Base-by-base conservation (phyloP, 2,329 filamentous ascomycete species). In the Echinosphaeria canescens region DNA sequence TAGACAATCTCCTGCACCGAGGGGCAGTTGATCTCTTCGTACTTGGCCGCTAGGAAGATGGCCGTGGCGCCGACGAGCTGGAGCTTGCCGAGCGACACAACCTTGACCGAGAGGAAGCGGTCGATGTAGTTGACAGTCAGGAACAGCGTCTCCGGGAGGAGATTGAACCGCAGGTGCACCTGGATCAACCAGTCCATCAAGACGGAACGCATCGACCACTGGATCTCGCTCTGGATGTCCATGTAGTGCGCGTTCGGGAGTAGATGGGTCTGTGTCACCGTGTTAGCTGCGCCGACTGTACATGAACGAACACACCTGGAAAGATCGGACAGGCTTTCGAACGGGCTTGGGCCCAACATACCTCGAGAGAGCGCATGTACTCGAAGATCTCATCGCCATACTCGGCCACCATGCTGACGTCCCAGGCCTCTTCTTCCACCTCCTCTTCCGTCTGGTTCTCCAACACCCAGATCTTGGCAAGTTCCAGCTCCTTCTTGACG, bases 101-200 rank as follows among this genome's bases (percentile, higher is more conserved):
- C 72, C 57, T 98, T 98, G 56, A 68, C 69, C 2, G 84, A 88
- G 13, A 98, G 66, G 49, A 98, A 98, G 15, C 88, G 80, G 48
- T 98, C 88, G 34, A 98, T 84, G 50, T 88, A 93, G 56, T 98
- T 98, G 52, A 91, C 79, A 15, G 75, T 78, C 30, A 95, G 66
- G 53, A 92, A 98, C 5, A 98, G 58, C 0, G 88, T 98, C 56
- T 98, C 88, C 0, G 85, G 85, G 7, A 95, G 66, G 15, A 98
- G 64, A 19, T 65, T 69, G 53, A 98, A 98, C 19, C 88, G 79
- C 38, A 74, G 69, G 47, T 98, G 88, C 16, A 98, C 88, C 48
- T 98, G 84, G 25, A 95, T 76, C 23, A 98, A 62, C 88, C 88
- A 98, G 49, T 95, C 88, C 72, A 98, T 90, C 29, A 98, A 61